Conservation (phyloP, 2,329 filamentous ascomycete genomes). For the Fusarium pseudoanthophilum region DNA sequence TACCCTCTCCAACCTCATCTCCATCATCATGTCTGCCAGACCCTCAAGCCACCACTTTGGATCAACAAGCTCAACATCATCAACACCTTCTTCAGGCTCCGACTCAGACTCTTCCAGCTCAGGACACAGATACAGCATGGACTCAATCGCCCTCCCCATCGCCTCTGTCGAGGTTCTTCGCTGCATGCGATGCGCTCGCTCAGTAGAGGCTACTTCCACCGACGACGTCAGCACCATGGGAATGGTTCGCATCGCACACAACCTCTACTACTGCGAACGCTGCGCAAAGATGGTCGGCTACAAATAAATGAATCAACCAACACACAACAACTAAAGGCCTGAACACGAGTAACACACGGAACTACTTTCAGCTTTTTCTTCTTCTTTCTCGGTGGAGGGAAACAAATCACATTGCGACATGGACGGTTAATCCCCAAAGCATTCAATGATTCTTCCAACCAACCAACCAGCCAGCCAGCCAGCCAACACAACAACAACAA, state of each 20-base stretch:
- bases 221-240: slow-evolving; percentile 68
- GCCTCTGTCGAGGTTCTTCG: slow-evolving; percentile 69
- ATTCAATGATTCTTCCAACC: slow-evolving; percentile 16
- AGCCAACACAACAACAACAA: neutral
- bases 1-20: slow-evolving; percentile 16
- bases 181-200: slow-evolving; percentile 70
- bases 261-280: slow-evolving; percentile 73
- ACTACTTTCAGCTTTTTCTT: slow-evolving; percentile 12
- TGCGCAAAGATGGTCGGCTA: slow-evolving; percentile 74
- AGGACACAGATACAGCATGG: slow-evolving; percentile 60
- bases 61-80: slow-evolving; percentile 39
- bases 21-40: slow-evolving; percentile 35
- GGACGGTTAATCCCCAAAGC: slow-evolving; percentile 21
- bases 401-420: slow-evolving; percentile 22
- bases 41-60: slow-evolving; percentile 38
- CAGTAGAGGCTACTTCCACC: slow-evolving; percentile 69
- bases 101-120: slow-evolving; percentile 43
- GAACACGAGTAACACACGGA: slow-evolving; percentile 19
- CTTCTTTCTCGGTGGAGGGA: slow-evolving; percentile 18
- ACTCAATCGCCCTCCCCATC: slow-evolving; percentile 56
- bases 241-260: slow-evolving; percentile 73
- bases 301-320: slow-evolving; percentile 54
- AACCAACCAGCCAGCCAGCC: slow-evolving; percentile 7
- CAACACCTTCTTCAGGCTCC: slow-evolving; percentile 32
- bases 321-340: neutral